A percentile compares a stretch with the other conserved stretches of the same genome.
Conservation (phyloP, 352 stramenopile genomes). For the Pythium phragmiticola region DNA sequence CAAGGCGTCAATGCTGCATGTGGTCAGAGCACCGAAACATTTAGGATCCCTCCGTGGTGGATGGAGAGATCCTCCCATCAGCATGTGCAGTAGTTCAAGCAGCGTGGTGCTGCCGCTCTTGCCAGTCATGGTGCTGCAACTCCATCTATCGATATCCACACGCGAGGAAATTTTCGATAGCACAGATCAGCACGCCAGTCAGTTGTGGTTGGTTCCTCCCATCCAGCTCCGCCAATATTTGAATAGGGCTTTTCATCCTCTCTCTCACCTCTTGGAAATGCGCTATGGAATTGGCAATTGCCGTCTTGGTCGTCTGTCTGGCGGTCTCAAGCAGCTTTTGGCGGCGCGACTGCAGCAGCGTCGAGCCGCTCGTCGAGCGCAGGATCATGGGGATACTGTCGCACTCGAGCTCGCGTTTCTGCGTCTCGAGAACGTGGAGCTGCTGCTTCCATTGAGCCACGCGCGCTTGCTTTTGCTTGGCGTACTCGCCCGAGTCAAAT, state of each 20-base stretch:
- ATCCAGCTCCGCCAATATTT: not conserved
- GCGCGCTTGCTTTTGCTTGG: constrained; percentile 42
- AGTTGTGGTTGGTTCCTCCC: not conserved
- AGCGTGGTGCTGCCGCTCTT: constrained; percentile 37
- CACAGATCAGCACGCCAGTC: no score
- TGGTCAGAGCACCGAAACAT: no score
- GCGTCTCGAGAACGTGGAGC: constrained; percentile 44
- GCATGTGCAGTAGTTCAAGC: not conserved
- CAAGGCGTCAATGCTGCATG: no score
- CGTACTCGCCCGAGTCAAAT: constrained; percentile 38
- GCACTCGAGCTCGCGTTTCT: constrained; percentile 37
- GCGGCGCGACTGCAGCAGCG: constrained; percentile 5
- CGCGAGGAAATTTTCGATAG: constrained; percentile 13
- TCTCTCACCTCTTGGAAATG: constrained; percentile 53
- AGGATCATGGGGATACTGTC: constrained; percentile 25
- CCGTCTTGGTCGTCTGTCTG: constrained; percentile 35
- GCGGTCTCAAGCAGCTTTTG: constrained; percentile 30
- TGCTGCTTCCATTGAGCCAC: constrained; percentile 55
- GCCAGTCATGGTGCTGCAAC: constrained; percentile 53
- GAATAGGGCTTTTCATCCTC: not conserved
- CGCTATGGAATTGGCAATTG: constrained; percentile 46
- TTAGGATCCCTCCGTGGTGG: no score
- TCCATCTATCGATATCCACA: constrained; percentile 46
- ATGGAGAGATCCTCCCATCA: not conserved
- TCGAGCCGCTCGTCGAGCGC: constrained; percentile 17